A percentile compares a stretch with the other conserved stretches of the same genome.
These are phyloP conservation scores for Inga leiocalycina DNA, from an alignment of 306 rosid species.

Conservation along the genomic window DNA sequence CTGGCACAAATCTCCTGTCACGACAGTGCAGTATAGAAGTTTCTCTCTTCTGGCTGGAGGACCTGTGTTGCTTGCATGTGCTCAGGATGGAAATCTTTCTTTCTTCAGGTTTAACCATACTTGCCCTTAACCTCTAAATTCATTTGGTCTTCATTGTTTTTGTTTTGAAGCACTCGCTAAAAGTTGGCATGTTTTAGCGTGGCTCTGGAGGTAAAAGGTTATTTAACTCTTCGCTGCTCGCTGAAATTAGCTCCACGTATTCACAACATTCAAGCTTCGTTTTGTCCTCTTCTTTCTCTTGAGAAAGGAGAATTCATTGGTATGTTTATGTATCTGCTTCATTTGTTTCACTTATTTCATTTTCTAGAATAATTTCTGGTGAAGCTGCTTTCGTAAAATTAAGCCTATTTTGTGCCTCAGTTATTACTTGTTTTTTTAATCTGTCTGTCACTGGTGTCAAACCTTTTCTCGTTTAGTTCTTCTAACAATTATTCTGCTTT, in stretches of 20 bases:
- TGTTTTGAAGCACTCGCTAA: slow-evolving; percentile 29
- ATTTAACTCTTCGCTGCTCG: slow-evolving; percentile 95
- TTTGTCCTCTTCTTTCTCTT: slow-evolving; percentile 93
- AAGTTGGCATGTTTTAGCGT: slow-evolving; percentile 57
- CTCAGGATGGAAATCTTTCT: slow-evolving; percentile 88
- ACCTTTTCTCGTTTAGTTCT: not conserved
- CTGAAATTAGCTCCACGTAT: slow-evolving; percentile 83
- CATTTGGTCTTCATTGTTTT: slow-evolving; percentile 30
- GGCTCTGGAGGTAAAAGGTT: slow-evolving; percentile 87
- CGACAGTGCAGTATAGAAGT: slow-evolving; percentile 87
- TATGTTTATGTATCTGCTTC: slow-evolving; percentile 17
- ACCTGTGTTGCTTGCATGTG: slow-evolving; percentile 88
- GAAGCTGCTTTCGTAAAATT: slow-evolving; percentile 23
- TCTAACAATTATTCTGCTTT: not conserved
- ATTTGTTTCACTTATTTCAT: not conserved
- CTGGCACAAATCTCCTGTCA: slow-evolving; percentile 77
- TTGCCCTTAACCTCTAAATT: slow-evolving; percentile 21
- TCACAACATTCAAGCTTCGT: slow-evolving; percentile 89
- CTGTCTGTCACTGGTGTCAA: not conserved
- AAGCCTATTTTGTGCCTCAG: not conserved
- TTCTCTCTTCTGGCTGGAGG: slow-evolving; percentile 90
- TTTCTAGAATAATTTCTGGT: slow-evolving; percentile 12
- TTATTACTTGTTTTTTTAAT: not conserved
- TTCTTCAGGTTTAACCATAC: slow-evolving; percentile 79
- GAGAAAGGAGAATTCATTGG: slow-evolving; percentile 98